Evolutionary conservation across 371 early-diverging fungal genomes (phyloP), one percentile per base, ranked within the genome.

Genomic region (Antonospora locustae): DNA sequence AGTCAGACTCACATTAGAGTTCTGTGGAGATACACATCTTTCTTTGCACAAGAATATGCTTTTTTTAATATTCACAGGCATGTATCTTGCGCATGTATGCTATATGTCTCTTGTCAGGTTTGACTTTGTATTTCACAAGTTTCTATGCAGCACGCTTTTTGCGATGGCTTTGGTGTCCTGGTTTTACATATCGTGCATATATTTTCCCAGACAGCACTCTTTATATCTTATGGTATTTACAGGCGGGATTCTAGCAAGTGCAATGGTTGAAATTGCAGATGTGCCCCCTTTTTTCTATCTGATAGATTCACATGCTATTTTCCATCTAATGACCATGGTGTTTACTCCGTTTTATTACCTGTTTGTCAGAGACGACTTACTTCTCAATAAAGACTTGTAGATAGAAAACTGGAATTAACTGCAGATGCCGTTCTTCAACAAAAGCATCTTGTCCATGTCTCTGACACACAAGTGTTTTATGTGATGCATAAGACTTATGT

Each of bases 291-390:
- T 50, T 27, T 41, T 23, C 4, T 66, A 55, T 63, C 38, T 70
- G 12, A 24, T 70, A 1, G 70, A 70, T 39, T 60, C 61, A 5
- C 70, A 70, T 54, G 65, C 65, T 9, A 22, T 66, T 4, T 70
- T 59, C 58, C 70, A 70, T 43, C 29, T 66, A 12, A 30, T 61
- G 3, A 37, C 46, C 0, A 44, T 50, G 24, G 19, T 58, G 5
- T 50, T 36, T 30, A 58, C 58, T 11, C 58, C 58, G 4, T 58
- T 58, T 44, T 58, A 58, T 20, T 19, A 40, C 16, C 23, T 36
- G 11, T 58, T 58, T 34, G 49, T 50, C 50, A 47, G 50, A 19
- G 58, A 50, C 25, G 58, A 58, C 27, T 44, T 58, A 34, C n/a
- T n/a, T n/a, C n/a, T n/a, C n/a, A n/a, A n/a, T n/a, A n/a, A n/a